Evolutionary conservation across 2,329 filamentous ascomycete species (phyloP).

Genomic region (Fusarium sp.): DNA sequence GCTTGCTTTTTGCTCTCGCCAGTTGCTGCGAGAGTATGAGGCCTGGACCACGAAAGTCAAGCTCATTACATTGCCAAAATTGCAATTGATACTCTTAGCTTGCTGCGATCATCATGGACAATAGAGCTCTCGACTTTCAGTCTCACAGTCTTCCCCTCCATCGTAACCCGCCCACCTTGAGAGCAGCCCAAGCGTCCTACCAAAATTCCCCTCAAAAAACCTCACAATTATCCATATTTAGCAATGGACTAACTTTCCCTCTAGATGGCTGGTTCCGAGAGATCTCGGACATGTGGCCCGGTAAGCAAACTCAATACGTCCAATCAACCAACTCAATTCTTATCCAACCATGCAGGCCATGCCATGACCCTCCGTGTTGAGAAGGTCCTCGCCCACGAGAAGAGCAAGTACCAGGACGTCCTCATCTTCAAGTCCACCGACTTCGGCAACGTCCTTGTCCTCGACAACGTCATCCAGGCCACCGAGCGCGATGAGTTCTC

Average conservation of each 20-base stretch:
- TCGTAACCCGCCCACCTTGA: not conserved
- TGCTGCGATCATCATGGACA: not conserved
- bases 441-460: constrained; percentile 93
- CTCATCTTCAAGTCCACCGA: constrained; percentile 98
- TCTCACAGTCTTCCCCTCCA: not conserved
- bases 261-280: constrained; percentile 99
- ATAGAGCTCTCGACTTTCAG: not conserved
- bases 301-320: constrained; percentile 49
- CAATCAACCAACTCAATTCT: not conserved
- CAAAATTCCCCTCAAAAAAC: constrained; percentile 1
- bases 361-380: constrained; percentile 99
- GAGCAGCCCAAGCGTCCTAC: not conserved
- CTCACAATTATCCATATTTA: not conserved
- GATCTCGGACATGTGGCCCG: constrained; percentile 98
- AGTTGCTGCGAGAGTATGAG: not conserved
- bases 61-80: not conserved
- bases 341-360: constrained; percentile 69
- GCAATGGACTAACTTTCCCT: constrained; percentile 23
- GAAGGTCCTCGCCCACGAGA: constrained; percentile 98
- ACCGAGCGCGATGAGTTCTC: constrained; percentile 99
- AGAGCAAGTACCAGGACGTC: constrained; percentile 98
- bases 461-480: constrained; percentile 99
- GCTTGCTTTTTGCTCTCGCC: not conserved
- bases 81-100: not conserved
- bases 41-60: not conserved